Evolutionary conservation across 805 yeast genomes (phyloP), one percentile per base, ranked within the genome.

Genomic region (Candida odintsovae): DNA sequence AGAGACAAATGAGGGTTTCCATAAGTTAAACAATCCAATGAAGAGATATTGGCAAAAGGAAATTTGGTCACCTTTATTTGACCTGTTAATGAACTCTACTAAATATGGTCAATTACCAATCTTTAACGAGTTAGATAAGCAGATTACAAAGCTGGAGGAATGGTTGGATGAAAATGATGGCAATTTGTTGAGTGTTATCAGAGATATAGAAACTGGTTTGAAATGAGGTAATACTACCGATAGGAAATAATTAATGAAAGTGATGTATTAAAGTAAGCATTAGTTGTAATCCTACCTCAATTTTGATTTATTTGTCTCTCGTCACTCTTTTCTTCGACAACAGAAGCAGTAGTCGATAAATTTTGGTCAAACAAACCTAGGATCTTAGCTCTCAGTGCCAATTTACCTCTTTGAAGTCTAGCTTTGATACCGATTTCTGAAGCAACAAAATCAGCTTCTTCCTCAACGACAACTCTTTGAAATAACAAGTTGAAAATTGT

Each of bases 21-120:
- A 72, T 42, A 63, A 58, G n/a, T 54, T 84, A 19, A 54, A 65
- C 8, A 71, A 70, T 29, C 60, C 75, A 1, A 68, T 86, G 20
- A 86, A 83, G 57, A 64, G 94, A 40, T 86, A 86, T 56, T 86
- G 95, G 96, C 83, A 84, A 51, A 70, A 65, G 29, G 80, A 78
- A 1, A 47, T 86, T 7, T 90, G 97, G 97, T 61, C 53, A 4
- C 77, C 78, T 2, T 62, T 89, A 21, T 87, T 90, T 62, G 76
- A 77, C 33, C 46, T 72, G 2, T 63, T 90, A 44, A 65, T 90
- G 36, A 87, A 90, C 53, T 79, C 94, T 8, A 70, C 66, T 23
- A 49, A 47, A 6, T 39, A 43, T 45, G 64, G 63, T 5, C 49
- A 58, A 9, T 53, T 69, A 38, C 85, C 87, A 2, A 63, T 76